phyloP scores from a whole-genome alignment of 2,329 filamentous ascomycete species.

The Emergomyces africanus region DNA sequence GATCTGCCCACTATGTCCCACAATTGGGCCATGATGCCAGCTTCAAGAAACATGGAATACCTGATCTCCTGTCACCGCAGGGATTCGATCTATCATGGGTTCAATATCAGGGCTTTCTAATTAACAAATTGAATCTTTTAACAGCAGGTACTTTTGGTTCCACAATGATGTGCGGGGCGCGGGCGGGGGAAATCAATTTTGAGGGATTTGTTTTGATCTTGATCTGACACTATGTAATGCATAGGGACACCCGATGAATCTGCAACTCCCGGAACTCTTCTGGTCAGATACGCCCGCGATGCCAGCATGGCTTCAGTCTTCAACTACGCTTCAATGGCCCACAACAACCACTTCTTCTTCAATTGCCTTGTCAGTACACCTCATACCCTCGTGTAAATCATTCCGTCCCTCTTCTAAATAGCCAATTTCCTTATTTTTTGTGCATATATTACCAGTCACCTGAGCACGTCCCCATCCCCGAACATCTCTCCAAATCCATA shows the following conservation, averaged over 20 bases:
- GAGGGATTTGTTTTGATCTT: no score
- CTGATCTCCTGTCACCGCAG: conserved; percentile 55
- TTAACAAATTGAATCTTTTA: conserved; percentile 63
- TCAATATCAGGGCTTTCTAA: conserved; percentile 62
- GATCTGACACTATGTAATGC: not conserved
- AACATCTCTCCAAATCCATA: conserved; percentile 46
- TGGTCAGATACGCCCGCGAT: conserved; percentile 65
- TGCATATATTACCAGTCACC: conserved; percentile 22
- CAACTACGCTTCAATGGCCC: conserved; percentile 93
- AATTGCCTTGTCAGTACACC: conserved; percentile 29
- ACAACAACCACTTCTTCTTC: conserved; percentile 62
- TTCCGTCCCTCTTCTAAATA: conserved; percentile 14
- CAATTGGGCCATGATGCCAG: conserved; percentile 34
- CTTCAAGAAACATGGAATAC: conserved; percentile 44
- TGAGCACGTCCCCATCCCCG: conserved; percentile 40
- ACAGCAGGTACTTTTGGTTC: conserved; percentile 47
- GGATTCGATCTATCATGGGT: conserved; percentile 70
- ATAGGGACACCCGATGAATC: conserved; percentile 53
- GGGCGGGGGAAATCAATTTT: no score
- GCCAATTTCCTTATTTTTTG: not conserved
- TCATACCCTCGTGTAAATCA: conserved; percentile 56
- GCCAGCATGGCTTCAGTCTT: conserved; percentile 67
- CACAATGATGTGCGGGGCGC: no score
- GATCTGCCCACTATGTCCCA: conserved; percentile 35
- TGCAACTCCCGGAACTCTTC: conserved; percentile 51